Conservation (phyloP, 1,284 basidiomycete species). For the Hypsizygus ulmarius region DNA sequence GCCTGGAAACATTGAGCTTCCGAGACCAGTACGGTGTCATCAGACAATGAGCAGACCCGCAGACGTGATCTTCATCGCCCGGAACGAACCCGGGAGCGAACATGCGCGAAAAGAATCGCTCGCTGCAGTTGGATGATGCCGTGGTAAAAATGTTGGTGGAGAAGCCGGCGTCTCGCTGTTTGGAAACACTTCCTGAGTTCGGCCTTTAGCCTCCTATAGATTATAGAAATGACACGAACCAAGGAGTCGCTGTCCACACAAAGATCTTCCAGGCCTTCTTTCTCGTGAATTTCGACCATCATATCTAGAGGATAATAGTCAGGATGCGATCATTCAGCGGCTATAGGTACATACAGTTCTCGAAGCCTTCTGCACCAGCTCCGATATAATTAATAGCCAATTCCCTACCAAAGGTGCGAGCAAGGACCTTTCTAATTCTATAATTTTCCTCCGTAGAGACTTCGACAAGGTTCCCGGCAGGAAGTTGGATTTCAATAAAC, state of each 20-base stretch:
- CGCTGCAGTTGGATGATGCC: slow-evolving; percentile 29
- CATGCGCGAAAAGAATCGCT: slow-evolving; percentile 51
- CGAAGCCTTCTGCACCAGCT: slow-evolving; percentile 32
- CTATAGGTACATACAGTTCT: slow-evolving; percentile 26
- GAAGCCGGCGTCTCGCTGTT: slow-evolving; percentile 31
- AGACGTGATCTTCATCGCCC: slow-evolving; percentile 55
- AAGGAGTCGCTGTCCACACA: slow-evolving; percentile 34
- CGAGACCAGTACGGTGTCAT: slow-evolving; percentile 51
- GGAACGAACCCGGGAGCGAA: slow-evolving; percentile 39
- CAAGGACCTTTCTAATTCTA: slow-evolving; percentile 27
- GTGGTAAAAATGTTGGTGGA: slow-evolving; percentile 40
- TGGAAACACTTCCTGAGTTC: slow-evolving; percentile 4
- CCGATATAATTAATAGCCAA: slow-evolving; percentile 37
- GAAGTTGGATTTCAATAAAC: slow-evolving; percentile 43
- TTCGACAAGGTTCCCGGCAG: slow-evolving; percentile 26
- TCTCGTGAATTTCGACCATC: slow-evolving; percentile 43
- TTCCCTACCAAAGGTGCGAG: slow-evolving; percentile 38
- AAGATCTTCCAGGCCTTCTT: slow-evolving; percentile 37
- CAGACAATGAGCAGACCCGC: slow-evolving; percentile 54
- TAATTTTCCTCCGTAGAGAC: slow-evolving; percentile 29
- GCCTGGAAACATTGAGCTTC: slow-evolving; percentile 32
- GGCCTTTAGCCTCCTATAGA: background rate
- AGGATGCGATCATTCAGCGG: background rate
- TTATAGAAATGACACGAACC: slow-evolving; percentile 32
- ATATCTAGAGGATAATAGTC: slow-evolving; percentile 23